Conservation (phyloP, 179 eudicot genomes). For the Nepenthes alata region DNA sequence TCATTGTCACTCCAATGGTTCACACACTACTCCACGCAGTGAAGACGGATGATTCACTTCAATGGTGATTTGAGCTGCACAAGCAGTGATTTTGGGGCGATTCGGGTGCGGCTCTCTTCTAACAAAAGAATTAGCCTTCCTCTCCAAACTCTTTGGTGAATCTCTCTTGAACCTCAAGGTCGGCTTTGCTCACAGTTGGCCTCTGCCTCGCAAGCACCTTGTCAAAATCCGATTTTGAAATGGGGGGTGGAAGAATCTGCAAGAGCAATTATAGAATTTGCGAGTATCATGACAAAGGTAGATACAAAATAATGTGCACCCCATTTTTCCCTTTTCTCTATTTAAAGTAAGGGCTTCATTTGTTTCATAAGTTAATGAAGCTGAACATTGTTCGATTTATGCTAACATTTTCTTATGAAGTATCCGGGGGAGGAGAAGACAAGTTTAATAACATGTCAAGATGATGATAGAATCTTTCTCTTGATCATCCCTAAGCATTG, state of each 20-base stretch:
- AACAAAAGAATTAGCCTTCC: constrained; percentile 52
- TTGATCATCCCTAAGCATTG: background rate
- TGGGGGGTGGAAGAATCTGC: constrained; percentile 95
- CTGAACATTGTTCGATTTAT: too few relatives aligned
- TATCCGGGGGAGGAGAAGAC: constrained; percentile 72
- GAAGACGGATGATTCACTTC: too few relatives aligned
- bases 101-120: too few relatives aligned
- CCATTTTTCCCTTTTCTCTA: too few relatives aligned
- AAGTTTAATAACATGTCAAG: background rate
- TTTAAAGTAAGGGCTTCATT: too few relatives aligned
- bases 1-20: too few relatives aligned
- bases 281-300: too few relatives aligned
- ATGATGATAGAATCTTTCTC: background rate
- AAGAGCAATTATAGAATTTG: background rate
- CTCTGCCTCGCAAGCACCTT: constrained; percentile 93
- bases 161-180: constrained; percentile 88
- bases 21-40: too few relatives aligned
- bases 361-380: too few relatives aligned
- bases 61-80: too few relatives aligned
- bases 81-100: too few relatives aligned
- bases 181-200: constrained; percentile 95
- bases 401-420: constrained; percentile 31
- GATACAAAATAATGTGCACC: too few relatives aligned
- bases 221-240: constrained; percentile 69
- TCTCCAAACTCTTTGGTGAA: constrained; percentile 93